Base-by-base conservation (phyloP, 768 basidiomycete species). In the Russula emetica region DNA sequence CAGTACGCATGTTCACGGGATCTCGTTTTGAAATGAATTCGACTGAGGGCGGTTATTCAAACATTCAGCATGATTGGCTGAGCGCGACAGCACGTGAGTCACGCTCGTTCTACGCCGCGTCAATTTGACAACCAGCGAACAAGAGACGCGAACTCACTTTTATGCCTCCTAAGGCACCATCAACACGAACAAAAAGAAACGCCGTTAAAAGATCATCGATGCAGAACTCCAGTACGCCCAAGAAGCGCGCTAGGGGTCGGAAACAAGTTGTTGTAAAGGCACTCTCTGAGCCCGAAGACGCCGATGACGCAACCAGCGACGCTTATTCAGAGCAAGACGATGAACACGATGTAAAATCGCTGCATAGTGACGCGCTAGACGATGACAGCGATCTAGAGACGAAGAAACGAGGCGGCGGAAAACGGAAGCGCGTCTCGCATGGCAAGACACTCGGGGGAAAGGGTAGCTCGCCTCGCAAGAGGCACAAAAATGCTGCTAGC, bases 321-420 rank as follows among this genome's bases (percentile, higher is more conserved):
- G 16, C 13, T 16, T 61, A 63, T 53, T 67, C 71, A 32, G 64
- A 70, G 36, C 58, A 70, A 45, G 70, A 71, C 42, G 67, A 71
- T 11, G 71, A 68, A 26, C 68, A 69, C 40, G 75, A 73, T 28
- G 65, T 62, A 32, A 69, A 71, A 51, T 70, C 70, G 32, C 56
- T 77, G 45, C 66, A 76, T 61, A 77, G 77, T 61, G 77, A 78
- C 53, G 71, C 72, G 45, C 53, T 77, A 45, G 76, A 78, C 66
- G 75, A 76, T 0, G 74, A 74, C 11, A 70, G 62, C 26, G 68
- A 63, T 3, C 55, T 51, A 30, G 62, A 54, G 20, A 60, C 58
- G 28, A 40, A 63, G 32, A 69, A 68, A 53, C 49, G 6, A 45
- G 36, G 18, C 16, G 42, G 40, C 16, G 42, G 40, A 44, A 78